Evolutionary conservation across 2,329 filamentous ascomycete genomes (phyloP), one percentile per base, ranked within the genome.

Genomic region (Fusarium bactridioides): DNA sequence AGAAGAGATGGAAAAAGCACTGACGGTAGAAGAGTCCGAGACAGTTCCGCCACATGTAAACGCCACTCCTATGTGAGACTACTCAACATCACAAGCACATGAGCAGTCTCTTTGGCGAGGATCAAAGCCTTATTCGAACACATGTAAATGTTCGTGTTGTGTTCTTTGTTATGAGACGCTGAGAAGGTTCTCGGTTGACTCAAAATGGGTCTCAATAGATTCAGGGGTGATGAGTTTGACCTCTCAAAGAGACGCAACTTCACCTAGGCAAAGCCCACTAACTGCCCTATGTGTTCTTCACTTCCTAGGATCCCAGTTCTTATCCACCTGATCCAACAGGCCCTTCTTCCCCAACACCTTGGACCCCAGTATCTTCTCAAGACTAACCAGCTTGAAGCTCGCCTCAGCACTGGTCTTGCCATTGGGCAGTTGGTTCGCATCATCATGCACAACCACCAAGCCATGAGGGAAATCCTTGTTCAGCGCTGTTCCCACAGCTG

Each of bases 371-470:
- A 86, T 77, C 64, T 82, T 81, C 50, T 80, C 80, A 41, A 86
- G 70, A 48, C 80, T 82, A 7, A 86, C 78, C 21, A 88, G 60
- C 79, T 89, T 88, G 73, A 87, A 88, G 64, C 84, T 87, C 1
- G 86, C 85, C 67, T 85, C 79, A 0, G 79, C 78, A 27, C 82
- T 85, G 1, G 84, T 86, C 7, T 82, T 81, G 1, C 86, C 85
- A 10, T 76, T 82, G 0, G 82, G 78, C 12, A 86, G 75, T 77
- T 88, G 82, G 63, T 88, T 89, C 6, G 84, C 83, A 75, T 89
- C 87, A 68, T 88, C 86, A 64, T 88, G 86, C 18, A 85, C 83
- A 8, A 88, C 86, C 5, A 88, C 72, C 29, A 88, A 50, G 0
- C 87, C 86, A 12, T 77, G 73, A 0, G 83, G 83, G 57, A 84